These are phyloP conservation scores for Fermentozyma sake DNA, from an alignment of 1,139 yeast genomes.

Conservation along the genomic window DNA sequence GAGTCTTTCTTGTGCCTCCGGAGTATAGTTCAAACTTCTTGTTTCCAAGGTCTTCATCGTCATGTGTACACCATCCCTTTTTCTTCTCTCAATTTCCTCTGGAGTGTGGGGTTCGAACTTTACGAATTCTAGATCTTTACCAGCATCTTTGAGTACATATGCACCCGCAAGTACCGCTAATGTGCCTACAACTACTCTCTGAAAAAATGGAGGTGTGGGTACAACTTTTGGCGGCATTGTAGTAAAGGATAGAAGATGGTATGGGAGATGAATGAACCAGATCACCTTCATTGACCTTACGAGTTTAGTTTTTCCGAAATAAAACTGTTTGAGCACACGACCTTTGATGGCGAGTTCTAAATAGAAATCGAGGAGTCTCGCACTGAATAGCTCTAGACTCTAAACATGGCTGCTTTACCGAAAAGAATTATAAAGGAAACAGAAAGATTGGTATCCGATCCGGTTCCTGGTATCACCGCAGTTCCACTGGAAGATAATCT, in stretches of 20 bases:
- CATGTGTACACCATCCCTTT: conserved; percentile 27
- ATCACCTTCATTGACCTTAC: too few relatives aligned
- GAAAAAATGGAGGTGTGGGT: conserved; percentile 34
- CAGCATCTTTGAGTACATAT: conserved; percentile 30
- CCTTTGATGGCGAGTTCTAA: neutral
- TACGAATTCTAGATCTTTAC: conserved; percentile 38
- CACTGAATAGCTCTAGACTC: conserved; percentile 1
- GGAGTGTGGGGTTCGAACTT: conserved; percentile 36
- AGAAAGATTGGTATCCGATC: conserved; percentile 85
- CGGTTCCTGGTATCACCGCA: conserved; percentile 95
- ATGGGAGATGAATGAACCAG: neutral
- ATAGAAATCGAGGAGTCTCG: too few relatives aligned
- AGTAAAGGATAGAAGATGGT: conserved; percentile 1
- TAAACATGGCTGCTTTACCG: conserved; percentile 60
- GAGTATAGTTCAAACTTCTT: conserved; percentile 39
- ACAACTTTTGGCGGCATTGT: conserved; percentile 10
- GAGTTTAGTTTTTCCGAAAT: neutral
- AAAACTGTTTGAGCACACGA: neutral
- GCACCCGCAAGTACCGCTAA: conserved; percentile 32
- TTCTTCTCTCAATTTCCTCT: conserved; percentile 39
- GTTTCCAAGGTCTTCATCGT: conserved; percentile 30
- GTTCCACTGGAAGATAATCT: conserved; percentile 90
- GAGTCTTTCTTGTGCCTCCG: conserved; percentile 39
- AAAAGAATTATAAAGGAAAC: conserved; percentile 94
- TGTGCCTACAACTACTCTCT: conserved; percentile 34